Conservation (phyloP, 2,329 filamentous ascomycete genomes). For the Grosmannia huntii region DNA sequence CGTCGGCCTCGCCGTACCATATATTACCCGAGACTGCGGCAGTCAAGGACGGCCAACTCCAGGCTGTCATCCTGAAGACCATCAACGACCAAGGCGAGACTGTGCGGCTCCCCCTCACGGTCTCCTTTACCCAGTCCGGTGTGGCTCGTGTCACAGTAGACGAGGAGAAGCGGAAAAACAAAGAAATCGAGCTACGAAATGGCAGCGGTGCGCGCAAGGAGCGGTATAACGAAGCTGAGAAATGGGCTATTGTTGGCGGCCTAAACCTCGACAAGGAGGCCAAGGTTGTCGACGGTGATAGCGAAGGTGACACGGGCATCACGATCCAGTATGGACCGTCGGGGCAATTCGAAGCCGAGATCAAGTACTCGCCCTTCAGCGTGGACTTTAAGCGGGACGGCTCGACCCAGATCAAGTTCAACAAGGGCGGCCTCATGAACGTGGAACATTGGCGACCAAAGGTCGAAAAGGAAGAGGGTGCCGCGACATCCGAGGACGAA, state of each 20-base stretch:
- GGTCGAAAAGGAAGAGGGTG: constrained; percentile 45
- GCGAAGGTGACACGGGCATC: constrained; percentile 48
- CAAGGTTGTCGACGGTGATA: constrained; percentile 53
- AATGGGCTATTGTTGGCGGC: constrained; percentile 78
- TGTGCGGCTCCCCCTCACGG: constrained; percentile 66
- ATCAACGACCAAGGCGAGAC: constrained; percentile 52
- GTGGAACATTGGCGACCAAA: constrained; percentile 92
- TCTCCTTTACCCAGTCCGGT: constrained; percentile 84
- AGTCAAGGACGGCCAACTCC: constrained; percentile 68
- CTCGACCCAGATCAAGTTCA: constrained; percentile 71
- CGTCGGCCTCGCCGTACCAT: constrained; percentile 71
- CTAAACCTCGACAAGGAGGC: constrained; percentile 60
- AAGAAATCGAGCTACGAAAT: constrained; percentile 78
- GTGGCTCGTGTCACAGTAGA: constrained; percentile 79
- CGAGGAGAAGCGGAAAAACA: constrained; percentile 79
- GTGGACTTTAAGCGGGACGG: constrained; percentile 82
- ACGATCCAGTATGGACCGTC: constrained; percentile 71
- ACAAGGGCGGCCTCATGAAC: constrained; percentile 81
- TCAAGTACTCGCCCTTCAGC: constrained; percentile 70
- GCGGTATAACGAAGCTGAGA: constrained; percentile 81
- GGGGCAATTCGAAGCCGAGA: constrained; percentile 66
- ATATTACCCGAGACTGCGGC: constrained; percentile 59
- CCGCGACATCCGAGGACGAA: constrained; percentile 50
- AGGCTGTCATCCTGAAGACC: constrained; percentile 71
- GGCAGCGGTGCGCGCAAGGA: constrained; percentile 78